Conservation (phyloP, 2,329 filamentous ascomycete genomes). For the Alternaria ventricosa region DNA sequence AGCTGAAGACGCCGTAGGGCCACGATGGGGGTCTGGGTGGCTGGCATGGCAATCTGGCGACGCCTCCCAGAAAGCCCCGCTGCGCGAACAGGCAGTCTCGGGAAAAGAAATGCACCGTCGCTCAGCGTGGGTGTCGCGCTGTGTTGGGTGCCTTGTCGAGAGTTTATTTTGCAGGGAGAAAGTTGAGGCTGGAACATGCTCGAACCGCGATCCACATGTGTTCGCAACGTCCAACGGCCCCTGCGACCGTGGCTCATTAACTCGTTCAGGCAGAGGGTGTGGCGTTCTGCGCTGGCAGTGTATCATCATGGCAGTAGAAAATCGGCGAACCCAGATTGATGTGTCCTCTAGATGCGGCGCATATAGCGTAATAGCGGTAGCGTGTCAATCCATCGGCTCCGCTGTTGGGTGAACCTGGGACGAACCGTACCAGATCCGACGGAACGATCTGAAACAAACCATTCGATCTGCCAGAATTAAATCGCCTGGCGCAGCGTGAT, state of each 20-base stretch:
- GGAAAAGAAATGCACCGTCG: not conserved
- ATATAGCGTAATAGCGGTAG: conserved; percentile 15
- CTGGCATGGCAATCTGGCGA: conserved; percentile 14
- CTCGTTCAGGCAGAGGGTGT: not conserved
- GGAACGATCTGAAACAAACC: conserved; percentile 7
- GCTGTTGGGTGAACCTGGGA: conserved; percentile 32
- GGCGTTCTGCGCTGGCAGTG: not conserved
- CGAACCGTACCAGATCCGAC: conserved; percentile 28
- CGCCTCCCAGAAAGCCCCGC: conserved; percentile 22
- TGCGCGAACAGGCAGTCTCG: conserved; percentile 11
- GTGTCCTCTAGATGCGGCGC: conserved; percentile 26
- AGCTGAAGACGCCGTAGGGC: conserved; percentile 32
- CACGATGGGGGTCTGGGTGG: conserved; percentile 17
- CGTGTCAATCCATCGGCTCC: conserved; percentile 20
- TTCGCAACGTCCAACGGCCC: not conserved
- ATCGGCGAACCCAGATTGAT: conserved; percentile 15
- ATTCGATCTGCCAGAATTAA: not conserved
- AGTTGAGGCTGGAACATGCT: not conserved
- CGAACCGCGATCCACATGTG: not conserved
- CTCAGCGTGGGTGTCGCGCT: not conserved
- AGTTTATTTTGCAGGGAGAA: not conserved
- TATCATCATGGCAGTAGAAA: not conserved
- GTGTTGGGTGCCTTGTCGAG: not conserved
- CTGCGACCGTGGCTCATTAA: not conserved
- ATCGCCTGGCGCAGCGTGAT: not conserved